phyloP scores from a whole-genome alignment of 108 stramenopile genomes.

The Tribonema minus region DNA sequence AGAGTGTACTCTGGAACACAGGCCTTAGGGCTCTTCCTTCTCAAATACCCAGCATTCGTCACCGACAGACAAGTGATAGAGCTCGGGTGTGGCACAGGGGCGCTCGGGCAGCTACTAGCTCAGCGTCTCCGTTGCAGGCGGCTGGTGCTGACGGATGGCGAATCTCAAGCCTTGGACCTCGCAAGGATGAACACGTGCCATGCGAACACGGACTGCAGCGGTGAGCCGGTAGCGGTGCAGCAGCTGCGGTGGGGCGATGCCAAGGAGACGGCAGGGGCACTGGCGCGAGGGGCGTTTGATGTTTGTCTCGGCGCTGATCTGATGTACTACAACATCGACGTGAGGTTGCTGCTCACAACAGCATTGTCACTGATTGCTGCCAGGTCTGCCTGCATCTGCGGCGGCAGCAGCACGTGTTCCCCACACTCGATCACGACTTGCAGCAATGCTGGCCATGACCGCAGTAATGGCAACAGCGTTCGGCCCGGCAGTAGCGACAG shows the following conservation, averaged over 20 bases:
- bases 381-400: too few relatives aligned
- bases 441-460: too few relatives aligned
- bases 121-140: not conserved
- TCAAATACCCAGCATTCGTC: not conserved
- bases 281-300: not conserved
- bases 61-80: not conserved
- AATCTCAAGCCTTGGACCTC: not conserved
- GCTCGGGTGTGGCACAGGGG: not conserved
- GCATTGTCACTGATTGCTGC: not conserved
- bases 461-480: too few relatives aligned
- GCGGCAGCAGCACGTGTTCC: too few relatives aligned
- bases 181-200: not conserved
- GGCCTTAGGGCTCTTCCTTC: not conserved
- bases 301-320: not conserved
- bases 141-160: not conserved
- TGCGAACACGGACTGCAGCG: too few relatives aligned
- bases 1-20: not conserved
- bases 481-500: too few relatives aligned
- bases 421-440: too few relatives aligned
- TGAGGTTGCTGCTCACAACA: not conserved
- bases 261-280: not conserved
- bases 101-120: not conserved
- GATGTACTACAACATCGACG: not conserved
- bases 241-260: not conserved
- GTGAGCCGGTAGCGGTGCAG: not conserved